Evolutionary conservation across 306 rosid species (phyloP), one percentile per base, ranked within the genome.

Genomic region (Pyrus bretschneideri): DNA sequence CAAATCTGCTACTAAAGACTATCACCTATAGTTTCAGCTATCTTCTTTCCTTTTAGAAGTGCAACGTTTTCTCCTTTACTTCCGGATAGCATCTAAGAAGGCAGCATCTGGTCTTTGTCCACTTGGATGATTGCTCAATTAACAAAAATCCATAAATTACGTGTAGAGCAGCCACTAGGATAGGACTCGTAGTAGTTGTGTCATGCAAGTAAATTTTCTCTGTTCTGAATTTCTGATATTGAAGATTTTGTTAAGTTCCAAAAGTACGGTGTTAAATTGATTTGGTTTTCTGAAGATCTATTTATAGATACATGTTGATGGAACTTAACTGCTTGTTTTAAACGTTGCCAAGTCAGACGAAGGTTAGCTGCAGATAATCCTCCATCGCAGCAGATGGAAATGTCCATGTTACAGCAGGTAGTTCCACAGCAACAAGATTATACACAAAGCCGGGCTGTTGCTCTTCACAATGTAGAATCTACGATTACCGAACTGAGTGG

Each of bases 381-480:
- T 75, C 94, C 97, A 71, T 83, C 98, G 29, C 98, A 89, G 87
- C 98, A 91, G 71, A 91, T 91, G 97, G 97, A 94, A 83, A 86
- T 94, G 97, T 88, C 97, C 67, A 87, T 90, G 97, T 81, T 94
- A 74, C 98, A 94, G 80, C 98, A 90, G 89, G 97, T 91, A 81
- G 96, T 89, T 76, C 96, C 98, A 58, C 81, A 84, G 74, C 98
- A 90, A 17, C 94, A 94, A 71, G 86, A 77, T 78, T 89, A 87
- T 80, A 77, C 86, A 55, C 93, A 91, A 78, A 87, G 88, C 77
- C 91, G 96, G 74, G 88, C 87, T 70, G 80, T 73, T 80, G 96
- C 97, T 77, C 95, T 94, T 76, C 97, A 91, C 73, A 94, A 87
- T 76, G 98, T 94, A 75, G 98, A 94, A 83, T 94, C 97, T 71